phyloP scores from a whole-genome alignment of 176 grass and related monocot species.

The Luzula sylvatica region DNA sequence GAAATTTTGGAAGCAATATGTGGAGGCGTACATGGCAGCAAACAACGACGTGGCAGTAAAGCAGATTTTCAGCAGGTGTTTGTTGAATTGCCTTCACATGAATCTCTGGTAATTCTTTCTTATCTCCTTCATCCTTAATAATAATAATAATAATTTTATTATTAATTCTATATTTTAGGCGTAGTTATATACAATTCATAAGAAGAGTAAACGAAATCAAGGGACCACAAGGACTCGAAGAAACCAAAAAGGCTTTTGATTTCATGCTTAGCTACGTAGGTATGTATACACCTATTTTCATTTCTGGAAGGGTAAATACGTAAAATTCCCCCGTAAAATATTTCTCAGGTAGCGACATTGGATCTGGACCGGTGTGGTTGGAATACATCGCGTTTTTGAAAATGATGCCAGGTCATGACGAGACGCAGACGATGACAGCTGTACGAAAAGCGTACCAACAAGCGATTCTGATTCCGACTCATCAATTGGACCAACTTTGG shows the following conservation, averaged over 20 bases:
- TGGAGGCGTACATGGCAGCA: conserved; percentile 63
- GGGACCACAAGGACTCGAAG: conserved; percentile 65
- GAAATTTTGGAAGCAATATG: conserved; percentile 98
- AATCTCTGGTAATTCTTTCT: conserved; percentile 49
- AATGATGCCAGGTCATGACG: conserved; percentile 73
- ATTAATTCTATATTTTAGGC: conserved; percentile 44
- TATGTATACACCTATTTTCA: conserved; percentile 16
- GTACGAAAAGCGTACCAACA: conserved; percentile 85
- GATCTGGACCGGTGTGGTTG: conserved; percentile 93
- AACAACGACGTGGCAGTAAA: conserved; percentile 74
- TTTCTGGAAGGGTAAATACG: no score
- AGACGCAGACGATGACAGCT: conserved; percentile 83
- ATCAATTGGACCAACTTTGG: conserved; percentile 86
- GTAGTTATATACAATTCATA: conserved; percentile 85
- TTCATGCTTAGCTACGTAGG: conserved; percentile 95
- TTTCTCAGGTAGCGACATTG: conserved; percentile 60
- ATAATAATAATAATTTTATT: not conserved
- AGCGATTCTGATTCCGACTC: conserved; percentile 91
- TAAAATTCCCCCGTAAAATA: no score
- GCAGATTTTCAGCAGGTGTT: conserved; percentile 90
- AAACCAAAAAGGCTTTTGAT: conserved; percentile 91
- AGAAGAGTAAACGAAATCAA: conserved; percentile 72
- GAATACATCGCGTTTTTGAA: conserved; percentile 95
- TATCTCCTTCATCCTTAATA: not conserved
- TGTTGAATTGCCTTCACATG: conserved; percentile 82